A percentile compares a stretch with the other conserved stretches of the same genome.
phyloP scores from a whole-genome alignment of 768 basidiomycete genomes.

The Lactarius psammicola region DNA sequence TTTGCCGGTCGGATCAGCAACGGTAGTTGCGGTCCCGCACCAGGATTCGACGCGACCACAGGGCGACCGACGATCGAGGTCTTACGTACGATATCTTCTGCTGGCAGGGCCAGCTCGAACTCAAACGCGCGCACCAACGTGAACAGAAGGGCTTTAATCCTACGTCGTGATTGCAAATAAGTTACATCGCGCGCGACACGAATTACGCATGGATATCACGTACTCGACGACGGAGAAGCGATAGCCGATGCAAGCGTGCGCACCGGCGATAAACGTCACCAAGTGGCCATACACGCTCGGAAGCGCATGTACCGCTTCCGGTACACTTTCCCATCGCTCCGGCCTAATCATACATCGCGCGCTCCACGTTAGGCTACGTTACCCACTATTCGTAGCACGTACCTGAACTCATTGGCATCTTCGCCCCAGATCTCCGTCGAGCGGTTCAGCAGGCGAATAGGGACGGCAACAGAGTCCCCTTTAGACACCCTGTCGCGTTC shows the following conservation, averaged over 20 bases:
- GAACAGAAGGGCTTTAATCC: constrained; percentile 33
- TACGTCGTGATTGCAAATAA: not conserved
- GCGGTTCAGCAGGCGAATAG: constrained; percentile 33
- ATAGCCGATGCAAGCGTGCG: constrained; percentile 35
- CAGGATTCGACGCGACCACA: constrained; percentile 14
- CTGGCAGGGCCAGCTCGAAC: constrained; percentile 25
- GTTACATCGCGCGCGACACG: not conserved
- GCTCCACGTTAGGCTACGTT: not conserved
- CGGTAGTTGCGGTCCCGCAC: constrained; percentile 26
- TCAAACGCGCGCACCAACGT: constrained; percentile 31
- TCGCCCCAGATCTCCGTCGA: constrained; percentile 36
- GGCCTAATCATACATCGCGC: constrained; percentile 15
- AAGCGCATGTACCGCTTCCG: constrained; percentile 16
- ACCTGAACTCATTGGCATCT: constrained; percentile 36
- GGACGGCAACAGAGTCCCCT: constrained; percentile 29
- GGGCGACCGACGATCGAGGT: constrained; percentile 25
- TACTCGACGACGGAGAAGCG: constrained; percentile 33
- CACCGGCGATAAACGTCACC: constrained; percentile 36
- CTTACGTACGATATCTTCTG: constrained; percentile 21
- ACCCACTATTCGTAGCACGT: not conserved
- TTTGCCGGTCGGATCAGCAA: constrained; percentile 18
- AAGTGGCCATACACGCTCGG: constrained; percentile 28
- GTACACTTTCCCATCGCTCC: constrained; percentile 27
- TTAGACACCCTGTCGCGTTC: constrained; percentile 18
- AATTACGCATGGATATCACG: constrained; percentile 1